Percentiles rank a stretch among this genome's conserved stretches.
These are phyloP conservation scores for Usnea hakonensis DNA, from an alignment of 495 filamentous ascomycete species.

Conservation along the genomic window DNA sequence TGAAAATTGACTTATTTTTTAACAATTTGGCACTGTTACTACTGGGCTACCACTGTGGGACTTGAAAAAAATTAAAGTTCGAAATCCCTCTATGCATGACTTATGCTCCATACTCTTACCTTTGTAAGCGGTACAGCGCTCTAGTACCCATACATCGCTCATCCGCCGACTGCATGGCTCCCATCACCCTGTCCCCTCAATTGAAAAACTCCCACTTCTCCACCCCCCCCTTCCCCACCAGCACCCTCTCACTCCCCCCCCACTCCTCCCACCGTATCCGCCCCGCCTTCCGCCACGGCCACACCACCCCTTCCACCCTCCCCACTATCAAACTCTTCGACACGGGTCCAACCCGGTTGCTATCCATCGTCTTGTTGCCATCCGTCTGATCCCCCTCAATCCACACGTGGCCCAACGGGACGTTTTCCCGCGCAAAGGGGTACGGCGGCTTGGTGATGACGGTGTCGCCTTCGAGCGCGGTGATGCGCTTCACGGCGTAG, in stretches of 20 bases:
- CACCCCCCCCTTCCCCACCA: slow-evolving; percentile 37
- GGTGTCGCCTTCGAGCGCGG: slow-evolving; percentile 62
- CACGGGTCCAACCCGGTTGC: slow-evolving; percentile 68
- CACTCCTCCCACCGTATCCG: slow-evolving; percentile 39
- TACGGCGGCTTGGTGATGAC: slow-evolving; percentile 56
- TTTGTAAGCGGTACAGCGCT: neutral
- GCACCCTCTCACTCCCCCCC: slow-evolving; percentile 37
- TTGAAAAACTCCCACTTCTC: neutral
- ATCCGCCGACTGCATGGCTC: neutral
- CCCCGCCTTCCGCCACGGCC: slow-evolving; percentile 47
- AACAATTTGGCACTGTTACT: no score
- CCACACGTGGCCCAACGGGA: slow-evolving; percentile 71
- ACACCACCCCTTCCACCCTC: slow-evolving; percentile 53
- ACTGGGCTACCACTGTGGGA: no score
- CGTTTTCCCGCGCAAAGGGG: slow-evolving; percentile 44
- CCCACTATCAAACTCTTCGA: slow-evolving; percentile 55
- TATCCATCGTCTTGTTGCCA: slow-evolving; percentile 52
- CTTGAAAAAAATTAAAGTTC: no score
- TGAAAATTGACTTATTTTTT: no score
- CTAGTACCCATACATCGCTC: neutral
- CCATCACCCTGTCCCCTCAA: neutral
- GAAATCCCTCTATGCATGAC: no score
- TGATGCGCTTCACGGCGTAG: slow-evolving; percentile 60
- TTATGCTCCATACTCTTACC: no score
- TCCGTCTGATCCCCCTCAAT: slow-evolving; percentile 59